phyloP scores from a whole-genome alignment of 1,284 basidiomycete species.

The Leccinum pallidistipes region DNA sequence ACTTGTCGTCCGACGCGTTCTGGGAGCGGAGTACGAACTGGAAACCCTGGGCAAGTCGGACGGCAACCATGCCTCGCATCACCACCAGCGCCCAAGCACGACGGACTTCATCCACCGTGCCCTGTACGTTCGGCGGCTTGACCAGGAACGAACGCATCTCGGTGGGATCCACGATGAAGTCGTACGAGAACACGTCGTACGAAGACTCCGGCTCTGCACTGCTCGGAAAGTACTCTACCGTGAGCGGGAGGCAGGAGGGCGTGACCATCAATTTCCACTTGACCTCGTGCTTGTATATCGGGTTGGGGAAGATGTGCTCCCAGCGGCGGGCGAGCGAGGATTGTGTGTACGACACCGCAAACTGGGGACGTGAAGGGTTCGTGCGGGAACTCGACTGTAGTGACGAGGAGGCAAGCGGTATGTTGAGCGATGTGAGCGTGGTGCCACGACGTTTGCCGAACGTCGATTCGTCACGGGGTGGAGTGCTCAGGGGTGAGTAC shows the following conservation, averaged over 20 bases:
- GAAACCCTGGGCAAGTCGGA: conserved; percentile 93
- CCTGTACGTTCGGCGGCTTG: conserved; percentile 51
- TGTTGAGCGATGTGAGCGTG: conserved; percentile 40
- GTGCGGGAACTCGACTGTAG: conserved; percentile 45
- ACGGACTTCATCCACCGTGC: conserved; percentile 56
- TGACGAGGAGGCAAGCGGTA: conserved; percentile 51
- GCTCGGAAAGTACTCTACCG: conserved; percentile 87
- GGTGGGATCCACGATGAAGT: conserved; percentile 73
- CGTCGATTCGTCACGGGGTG: conserved; percentile 62
- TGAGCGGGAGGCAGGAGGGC: conserved; percentile 87
- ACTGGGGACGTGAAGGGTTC: conserved; percentile 66
- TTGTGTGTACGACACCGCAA: conserved; percentile 57
- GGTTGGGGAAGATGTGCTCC: conserved; percentile 85
- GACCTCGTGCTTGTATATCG: conserved; percentile 81
- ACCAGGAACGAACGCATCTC: conserved; percentile 85
- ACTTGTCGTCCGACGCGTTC: conserved; percentile 32
- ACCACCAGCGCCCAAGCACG: conserved; percentile 79
- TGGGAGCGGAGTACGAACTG: conserved; percentile 77
- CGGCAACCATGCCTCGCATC: conserved; percentile 92
- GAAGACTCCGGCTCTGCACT: conserved; percentile 73
- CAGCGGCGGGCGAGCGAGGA: conserved; percentile 78
- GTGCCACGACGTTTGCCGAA: conserved; percentile 57
- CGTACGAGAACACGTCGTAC: conserved; percentile 82
- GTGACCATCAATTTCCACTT: conserved; percentile 91
- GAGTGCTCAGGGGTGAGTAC: conserved; percentile 63